Percentiles rank a stretch among this genome's conserved stretches.
Evolutionary conservation across 257 asterid species (phyloP).

Genomic region (Petunia secreta): DNA sequence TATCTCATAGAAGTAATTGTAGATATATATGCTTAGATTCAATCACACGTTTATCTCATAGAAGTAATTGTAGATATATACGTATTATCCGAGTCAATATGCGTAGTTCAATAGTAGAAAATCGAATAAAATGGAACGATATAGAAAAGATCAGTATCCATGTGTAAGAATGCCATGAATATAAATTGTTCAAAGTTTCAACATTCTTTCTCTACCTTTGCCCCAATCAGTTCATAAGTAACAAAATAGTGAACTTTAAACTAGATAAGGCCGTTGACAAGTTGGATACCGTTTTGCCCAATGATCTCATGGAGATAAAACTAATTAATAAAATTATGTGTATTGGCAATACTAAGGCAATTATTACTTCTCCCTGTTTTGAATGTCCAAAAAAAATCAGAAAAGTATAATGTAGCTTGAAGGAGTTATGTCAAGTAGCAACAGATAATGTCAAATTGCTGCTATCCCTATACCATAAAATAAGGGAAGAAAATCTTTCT

Average conservation of each 20-base stretch:
- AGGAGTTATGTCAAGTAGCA: slow-evolving; percentile 21
- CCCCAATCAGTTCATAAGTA: no score
- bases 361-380: neutral
- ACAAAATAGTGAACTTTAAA: no score
- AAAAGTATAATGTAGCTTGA: neutral
- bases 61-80: no score
- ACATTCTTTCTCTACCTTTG: no score
- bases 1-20: no score
- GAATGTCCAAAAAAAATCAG: neutral
- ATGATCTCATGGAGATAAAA: neutral
- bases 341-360: neutral
- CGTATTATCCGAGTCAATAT: no score
- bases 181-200: no score
- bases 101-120: no score
- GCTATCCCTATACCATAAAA: neutral
- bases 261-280: neutral
- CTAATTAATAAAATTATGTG: neutral
- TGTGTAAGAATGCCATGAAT: no score
- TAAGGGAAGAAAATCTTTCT: neutral
- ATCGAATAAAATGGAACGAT: no score
- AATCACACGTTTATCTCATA: neutral
- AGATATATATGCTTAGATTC: neutral
- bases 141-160: no score
- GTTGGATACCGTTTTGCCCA: neutral
- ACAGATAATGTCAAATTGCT: neutral